Conservation (phyloP, 441 rosid genomes). For the Jatropha podagrica region DNA sequence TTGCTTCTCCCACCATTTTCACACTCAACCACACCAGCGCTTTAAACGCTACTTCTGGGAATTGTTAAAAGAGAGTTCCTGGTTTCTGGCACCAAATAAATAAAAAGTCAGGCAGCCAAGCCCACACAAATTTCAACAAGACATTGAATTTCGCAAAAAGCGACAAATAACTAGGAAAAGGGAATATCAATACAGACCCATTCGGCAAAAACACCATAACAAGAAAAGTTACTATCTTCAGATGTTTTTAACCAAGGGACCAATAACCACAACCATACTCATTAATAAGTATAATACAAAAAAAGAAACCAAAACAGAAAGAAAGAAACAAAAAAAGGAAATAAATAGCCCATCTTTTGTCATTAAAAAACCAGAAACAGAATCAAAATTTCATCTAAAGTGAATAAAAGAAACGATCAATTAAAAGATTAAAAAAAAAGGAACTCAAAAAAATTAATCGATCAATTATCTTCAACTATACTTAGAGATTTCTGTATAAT, state of each 20-base stretch:
- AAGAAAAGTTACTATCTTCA: constrained; percentile 1
- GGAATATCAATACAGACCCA: not conserved
- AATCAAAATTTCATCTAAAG: not conserved
- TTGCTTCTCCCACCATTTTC: constrained; percentile 41
- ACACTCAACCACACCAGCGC: constrained; percentile 25
- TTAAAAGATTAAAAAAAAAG: not conserved
- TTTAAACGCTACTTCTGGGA: not conserved
- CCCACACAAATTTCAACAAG: not conserved
- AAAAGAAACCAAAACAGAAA: not conserved
- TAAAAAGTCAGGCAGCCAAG: not conserved
- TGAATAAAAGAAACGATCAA: not conserved
- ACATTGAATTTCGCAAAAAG: not conserved
- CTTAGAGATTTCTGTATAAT: no score
- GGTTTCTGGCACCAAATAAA: constrained; percentile 1
- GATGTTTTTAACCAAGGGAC: not conserved
- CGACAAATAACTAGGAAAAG: not conserved
- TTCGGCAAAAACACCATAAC: not conserved
- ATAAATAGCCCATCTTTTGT: not conserved
- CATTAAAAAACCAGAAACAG: not conserved
- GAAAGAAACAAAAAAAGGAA: not conserved
- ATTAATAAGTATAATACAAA: not conserved
- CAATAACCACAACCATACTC: not conserved
- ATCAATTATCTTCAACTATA: not conserved
- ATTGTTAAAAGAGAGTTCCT: not conserved
- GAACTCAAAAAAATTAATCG: not conserved